A percentile compares a stretch with the other conserved stretches of the same genome.
These are phyloP conservation scores for Lactifluus volemus DNA, from an alignment of 768 basidiomycete genomes.

Conservation along the genomic window DNA sequence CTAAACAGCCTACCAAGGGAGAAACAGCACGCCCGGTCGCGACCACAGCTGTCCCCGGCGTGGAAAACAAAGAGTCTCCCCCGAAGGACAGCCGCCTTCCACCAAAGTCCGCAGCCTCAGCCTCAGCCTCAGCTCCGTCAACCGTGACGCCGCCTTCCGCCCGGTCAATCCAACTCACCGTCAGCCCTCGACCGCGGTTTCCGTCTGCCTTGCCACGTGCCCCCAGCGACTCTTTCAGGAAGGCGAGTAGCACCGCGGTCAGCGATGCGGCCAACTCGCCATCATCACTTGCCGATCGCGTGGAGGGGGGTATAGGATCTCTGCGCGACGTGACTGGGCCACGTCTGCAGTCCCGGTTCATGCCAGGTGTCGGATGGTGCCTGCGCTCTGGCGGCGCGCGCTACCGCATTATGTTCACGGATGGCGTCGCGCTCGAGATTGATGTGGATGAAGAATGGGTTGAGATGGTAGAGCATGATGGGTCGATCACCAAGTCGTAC, in stretches of 20 bases:
- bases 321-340: background rate
- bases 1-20: background rate
- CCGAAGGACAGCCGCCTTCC: background rate
- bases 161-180: constrained; percentile 6
- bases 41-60: background rate
- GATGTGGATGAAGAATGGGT: constrained; percentile 38
- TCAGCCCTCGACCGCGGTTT: constrained; percentile 16
- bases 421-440: constrained; percentile 33
- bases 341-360: constrained; percentile 30
- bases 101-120: background rate
- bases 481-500: constrained; percentile 23
- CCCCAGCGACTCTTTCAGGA: constrained; percentile 13
- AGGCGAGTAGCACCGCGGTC: constrained; percentile 19
- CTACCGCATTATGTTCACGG: constrained; percentile 38
- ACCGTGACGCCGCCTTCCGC: background rate
- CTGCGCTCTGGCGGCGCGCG: constrained; percentile 32
- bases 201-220: constrained; percentile 2
- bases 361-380: constrained; percentile 36
- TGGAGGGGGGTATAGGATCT: constrained; percentile 1
- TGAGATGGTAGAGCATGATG: constrained; percentile 27
- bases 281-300: constrained; percentile 19
- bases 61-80: background rate
- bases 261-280: constrained; percentile 4
- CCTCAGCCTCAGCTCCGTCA: background rate
- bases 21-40: background rate